phyloP scores from a whole-genome alignment of 257 asterid genomes.

The Penstemon barbatus region DNA sequence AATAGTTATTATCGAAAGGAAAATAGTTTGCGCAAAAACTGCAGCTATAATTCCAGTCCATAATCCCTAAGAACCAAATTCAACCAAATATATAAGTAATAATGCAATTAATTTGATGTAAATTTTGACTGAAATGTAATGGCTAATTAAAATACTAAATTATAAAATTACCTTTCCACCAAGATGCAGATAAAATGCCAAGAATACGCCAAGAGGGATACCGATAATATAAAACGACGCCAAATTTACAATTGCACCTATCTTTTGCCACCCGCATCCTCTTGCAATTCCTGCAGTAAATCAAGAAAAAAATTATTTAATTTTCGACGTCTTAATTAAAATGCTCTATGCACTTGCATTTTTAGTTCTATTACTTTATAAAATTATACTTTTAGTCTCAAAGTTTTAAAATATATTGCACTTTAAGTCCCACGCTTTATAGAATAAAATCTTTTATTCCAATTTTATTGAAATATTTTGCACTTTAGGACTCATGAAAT shows the following conservation, averaged over 20 bases:
- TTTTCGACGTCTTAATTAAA: too few relatives aligned
- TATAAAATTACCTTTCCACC: conserved; percentile 65
- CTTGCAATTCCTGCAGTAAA: conserved; percentile 47
- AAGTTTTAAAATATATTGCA: neutral
- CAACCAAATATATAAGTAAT: neutral
- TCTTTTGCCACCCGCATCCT: conserved; percentile 84
- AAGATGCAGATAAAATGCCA: conserved; percentile 52
- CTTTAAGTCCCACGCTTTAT: too few relatives aligned
- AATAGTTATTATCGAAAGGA: conserved; percentile 46
- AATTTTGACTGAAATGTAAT: neutral
- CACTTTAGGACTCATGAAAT: too few relatives aligned
- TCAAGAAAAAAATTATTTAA: too few relatives aligned
- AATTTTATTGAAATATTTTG: too few relatives aligned
- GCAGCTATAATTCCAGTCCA: conserved; percentile 69
- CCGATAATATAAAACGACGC: conserved; percentile 66
- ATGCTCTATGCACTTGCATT: too few relatives aligned
- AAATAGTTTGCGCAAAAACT: conserved; percentile 51
- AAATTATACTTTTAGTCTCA: neutral
- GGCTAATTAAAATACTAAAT: neutral
- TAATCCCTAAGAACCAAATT: conserved; percentile 44
- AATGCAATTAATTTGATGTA: neutral
- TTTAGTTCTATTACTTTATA: too few relatives aligned
- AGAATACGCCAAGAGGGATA: conserved; percentile 49
- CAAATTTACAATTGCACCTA: conserved; percentile 62
- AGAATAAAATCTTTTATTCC: too few relatives aligned